Evolutionary conservation across 1,284 basidiomycete genomes (phyloP), one percentile per base, ranked within the genome.

Genomic region (Heterobasidion parviporum): DNA sequence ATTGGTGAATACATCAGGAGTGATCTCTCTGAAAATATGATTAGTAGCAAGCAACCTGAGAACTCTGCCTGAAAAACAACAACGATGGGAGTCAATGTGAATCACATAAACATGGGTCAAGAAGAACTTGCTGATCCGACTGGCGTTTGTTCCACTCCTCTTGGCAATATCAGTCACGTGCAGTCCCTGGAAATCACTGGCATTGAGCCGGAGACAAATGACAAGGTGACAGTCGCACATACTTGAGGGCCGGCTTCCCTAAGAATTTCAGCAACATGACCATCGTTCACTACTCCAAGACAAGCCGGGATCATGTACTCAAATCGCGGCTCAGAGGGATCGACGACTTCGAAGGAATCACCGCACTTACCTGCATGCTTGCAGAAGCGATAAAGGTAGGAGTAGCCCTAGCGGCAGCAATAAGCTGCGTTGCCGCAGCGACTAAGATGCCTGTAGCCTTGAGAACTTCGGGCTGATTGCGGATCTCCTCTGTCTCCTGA

Each of bases 1-100:
- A 60, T 68, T 64, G 7, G 65, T 64, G 50, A 70, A 72, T 2
- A 67, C 63, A 51, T 70, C 66, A 3, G 67, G 68, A 10, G 58
- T 53, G 10, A 67, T 61, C 43, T 70, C 68, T 1, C 61, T 56
- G 48, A 67, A 63, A 55, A 65, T 62, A 55, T 69, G 68, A 16
- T 63, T 56, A 5, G 64, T 65, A 5, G 67, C 65, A 6, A 70
- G 64, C 8, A 67, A 50, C 4, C 68, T 63, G 8, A 70, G 54
- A 2, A 67, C 56, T 12, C 66, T 65, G 3, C 58, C 68, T 70
- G 45, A 35, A 34, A 18, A 20, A n/a, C n/a, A n/a, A n/a, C n/a
- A n/a, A 9, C 33, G 26, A 5, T 4, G 26, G 26, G 26, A 26
- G 26, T 26, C 5, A 26, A 4, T 5, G 16, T 36, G 8, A n/a